Evolutionary conservation across 1,284 basidiomycete species (phyloP), one percentile per base, ranked within the genome.

Genomic region (Anthracocystis walkeri): DNA sequence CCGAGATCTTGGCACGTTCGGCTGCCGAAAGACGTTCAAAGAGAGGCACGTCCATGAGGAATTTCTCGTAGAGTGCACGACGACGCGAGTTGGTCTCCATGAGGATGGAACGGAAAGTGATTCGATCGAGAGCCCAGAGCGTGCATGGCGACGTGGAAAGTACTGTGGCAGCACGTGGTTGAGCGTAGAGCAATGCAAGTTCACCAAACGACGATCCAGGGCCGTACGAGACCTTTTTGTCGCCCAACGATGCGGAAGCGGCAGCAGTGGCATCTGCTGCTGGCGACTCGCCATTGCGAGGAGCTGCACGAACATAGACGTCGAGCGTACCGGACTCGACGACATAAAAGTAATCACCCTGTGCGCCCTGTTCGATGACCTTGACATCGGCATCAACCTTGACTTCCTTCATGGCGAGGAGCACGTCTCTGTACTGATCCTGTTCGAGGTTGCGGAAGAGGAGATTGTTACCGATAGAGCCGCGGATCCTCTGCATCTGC

Each of bases 101-200:
- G 57, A 99, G 92, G 86, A 99, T 98, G n/a, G 94, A 96, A 44
- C 96, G 91, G 91, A 99, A 99, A 1, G 95, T 98, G 80, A 97
- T 94, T 58, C 96, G 92, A 87, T 99, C 96, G 65, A 99, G 88
- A 7, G 93, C 92, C 96, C 96, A 99, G 35, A 98, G 88, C 7
- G 92, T 94, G 56, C 92, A 95, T 7, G 80, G 74, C 59, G 93
- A 91, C 42, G 92, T 90, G 4, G 95, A 91, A 31, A 97, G 87
- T 52, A 99, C 94, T 3, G 94, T 94, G 5, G 97, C 96, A 6
- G 95, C 94, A 52, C 96, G 92, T 33, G 94, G 94, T 80, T 97
- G 94, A 50, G 94, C 94, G 87, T 99, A 97, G 93, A 99, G 96
- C 76, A 99, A 87, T 33, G 97, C 97, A 53, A 99, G 89, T 87